Conservation (phyloP, 257 asterid genomes). For the Nicotiana tomentosiformis region DNA sequence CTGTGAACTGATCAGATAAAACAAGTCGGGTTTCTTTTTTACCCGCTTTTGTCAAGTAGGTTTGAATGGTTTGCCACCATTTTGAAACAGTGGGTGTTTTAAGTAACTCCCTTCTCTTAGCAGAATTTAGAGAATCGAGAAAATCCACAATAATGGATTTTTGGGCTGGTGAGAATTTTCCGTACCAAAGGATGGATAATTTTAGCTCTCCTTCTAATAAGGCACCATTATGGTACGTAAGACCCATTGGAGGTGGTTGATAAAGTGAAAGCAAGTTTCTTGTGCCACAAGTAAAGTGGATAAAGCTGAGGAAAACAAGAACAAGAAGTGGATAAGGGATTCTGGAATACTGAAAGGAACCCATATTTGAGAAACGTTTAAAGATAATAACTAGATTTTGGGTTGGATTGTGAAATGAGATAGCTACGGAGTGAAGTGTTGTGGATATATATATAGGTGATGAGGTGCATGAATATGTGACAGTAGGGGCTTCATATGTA, state of each 20-base stretch:
- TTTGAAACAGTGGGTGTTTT: conserved; percentile 46
- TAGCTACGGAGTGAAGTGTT: neutral
- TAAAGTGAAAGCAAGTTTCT: conserved; percentile 19
- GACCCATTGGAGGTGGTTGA: conserved; percentile 20
- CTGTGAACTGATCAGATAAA: conserved; percentile 38
- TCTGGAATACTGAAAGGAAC: neutral
- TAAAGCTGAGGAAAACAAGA: conserved; percentile 10
- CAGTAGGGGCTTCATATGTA: neutral
- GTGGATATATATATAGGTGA: neutral
- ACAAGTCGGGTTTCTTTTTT: conserved; percentile 33
- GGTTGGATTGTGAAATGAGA: neutral
- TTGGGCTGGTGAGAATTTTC: conserved; percentile 59
- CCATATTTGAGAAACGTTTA: conserved; percentile 7
- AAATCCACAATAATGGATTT: conserved; percentile 59
- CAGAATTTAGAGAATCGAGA: conserved; percentile 39
- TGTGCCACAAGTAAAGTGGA: conserved; percentile 3
- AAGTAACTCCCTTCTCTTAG: conserved; percentile 13
- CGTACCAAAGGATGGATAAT: conserved; percentile 62
- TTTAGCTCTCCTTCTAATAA: conserved; percentile 53
- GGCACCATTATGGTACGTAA: conserved; percentile 53
- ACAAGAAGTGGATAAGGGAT: neutral
- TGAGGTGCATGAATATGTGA: conserved; percentile 4
- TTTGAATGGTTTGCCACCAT: conserved; percentile 66
- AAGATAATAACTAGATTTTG: neutral
- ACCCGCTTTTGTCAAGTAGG: conserved; percentile 45